phyloP scores from a whole-genome alignment of 352 stramenopile genomes.

The Paralagenidium karlingii region DNA sequence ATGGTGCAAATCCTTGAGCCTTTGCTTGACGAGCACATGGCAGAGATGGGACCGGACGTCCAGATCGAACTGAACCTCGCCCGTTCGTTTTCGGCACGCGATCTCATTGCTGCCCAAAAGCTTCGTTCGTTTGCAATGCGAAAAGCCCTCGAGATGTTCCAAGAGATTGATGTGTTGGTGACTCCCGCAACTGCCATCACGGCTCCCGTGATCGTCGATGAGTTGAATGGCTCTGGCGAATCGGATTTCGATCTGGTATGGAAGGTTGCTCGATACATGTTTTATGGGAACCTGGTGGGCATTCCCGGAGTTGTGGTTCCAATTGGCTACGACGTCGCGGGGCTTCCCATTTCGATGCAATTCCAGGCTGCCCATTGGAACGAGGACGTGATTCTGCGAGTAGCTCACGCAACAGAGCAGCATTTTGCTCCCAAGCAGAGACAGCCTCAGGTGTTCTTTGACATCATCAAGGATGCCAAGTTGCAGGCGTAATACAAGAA shows the following conservation, averaged over 20 bases:
- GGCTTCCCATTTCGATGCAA: constrained; percentile 67
- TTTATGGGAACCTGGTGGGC: constrained; percentile 82
- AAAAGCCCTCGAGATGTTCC: constrained; percentile 63
- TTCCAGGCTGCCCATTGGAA: constrained; percentile 66
- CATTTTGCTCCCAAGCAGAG: constrained; percentile 23
- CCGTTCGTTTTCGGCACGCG: constrained; percentile 44
- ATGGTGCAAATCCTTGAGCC: constrained; percentile 5
- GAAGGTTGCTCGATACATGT: constrained; percentile 64
- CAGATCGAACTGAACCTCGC: constrained; percentile 62
- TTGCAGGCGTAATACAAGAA: too few relatives aligned
- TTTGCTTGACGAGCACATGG: background rate
- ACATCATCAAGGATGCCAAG: too few relatives aligned
- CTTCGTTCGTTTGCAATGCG: constrained; percentile 71
- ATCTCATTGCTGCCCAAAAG: constrained; percentile 79
- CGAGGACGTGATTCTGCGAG: constrained; percentile 52
- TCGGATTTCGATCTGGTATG: constrained; percentile 3
- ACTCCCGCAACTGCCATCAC: constrained; percentile 69
- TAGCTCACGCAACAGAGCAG: constrained; percentile 40
- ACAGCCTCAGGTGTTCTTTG: constrained; percentile 39
- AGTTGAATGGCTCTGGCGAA: constrained; percentile 42
- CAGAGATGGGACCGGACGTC: constrained; percentile 59
- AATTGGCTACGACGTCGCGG: constrained; percentile 44
- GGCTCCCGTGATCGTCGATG: constrained; percentile 55
- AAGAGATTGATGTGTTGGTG: constrained; percentile 82
- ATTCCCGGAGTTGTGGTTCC: constrained; percentile 68